A percentile compares a stretch with the other conserved stretches of the same genome.
These are phyloP conservation scores for Eucalyptus rudis DNA, from an alignment of 345 rosid genomes.

Conservation along the genomic window DNA sequence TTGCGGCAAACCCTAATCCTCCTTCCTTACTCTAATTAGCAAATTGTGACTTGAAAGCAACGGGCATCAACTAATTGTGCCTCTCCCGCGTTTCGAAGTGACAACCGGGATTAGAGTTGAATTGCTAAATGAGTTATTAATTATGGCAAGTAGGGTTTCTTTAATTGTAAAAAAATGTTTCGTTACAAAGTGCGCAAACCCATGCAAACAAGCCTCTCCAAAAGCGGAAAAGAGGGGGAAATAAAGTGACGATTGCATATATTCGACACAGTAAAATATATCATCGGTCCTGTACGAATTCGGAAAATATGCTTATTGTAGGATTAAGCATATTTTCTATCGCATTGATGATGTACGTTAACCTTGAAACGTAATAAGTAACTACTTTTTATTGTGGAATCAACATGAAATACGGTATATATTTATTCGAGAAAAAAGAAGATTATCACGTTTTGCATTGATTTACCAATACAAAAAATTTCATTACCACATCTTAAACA, in stretches of 20 bases:
- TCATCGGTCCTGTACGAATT: background rate
- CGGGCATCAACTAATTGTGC: background rate
- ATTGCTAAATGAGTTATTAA: background rate
- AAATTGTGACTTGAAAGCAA: background rate
- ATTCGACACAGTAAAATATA: background rate
- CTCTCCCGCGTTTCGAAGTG: background rate
- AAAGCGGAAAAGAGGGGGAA: background rate
- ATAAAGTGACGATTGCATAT: background rate
- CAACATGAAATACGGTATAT: background rate
- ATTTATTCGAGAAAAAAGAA: background rate
- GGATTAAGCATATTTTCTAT: background rate
- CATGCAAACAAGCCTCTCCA: background rate
- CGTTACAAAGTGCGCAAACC: background rate
- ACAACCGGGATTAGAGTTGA: background rate
- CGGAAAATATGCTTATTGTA: background rate
- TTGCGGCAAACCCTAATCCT: background rate
- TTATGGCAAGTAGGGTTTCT: background rate
- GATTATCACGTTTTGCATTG: background rate
- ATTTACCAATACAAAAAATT: background rate
- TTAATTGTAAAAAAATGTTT: background rate
- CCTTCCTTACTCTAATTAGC: background rate
- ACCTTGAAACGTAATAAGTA: background rate
- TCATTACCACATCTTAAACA: background rate
- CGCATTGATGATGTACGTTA: background rate
- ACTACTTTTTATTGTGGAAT: background rate